phyloP scores from a whole-genome alignment of 306 rosid species.

The Dicorynia guianensis region DNA sequence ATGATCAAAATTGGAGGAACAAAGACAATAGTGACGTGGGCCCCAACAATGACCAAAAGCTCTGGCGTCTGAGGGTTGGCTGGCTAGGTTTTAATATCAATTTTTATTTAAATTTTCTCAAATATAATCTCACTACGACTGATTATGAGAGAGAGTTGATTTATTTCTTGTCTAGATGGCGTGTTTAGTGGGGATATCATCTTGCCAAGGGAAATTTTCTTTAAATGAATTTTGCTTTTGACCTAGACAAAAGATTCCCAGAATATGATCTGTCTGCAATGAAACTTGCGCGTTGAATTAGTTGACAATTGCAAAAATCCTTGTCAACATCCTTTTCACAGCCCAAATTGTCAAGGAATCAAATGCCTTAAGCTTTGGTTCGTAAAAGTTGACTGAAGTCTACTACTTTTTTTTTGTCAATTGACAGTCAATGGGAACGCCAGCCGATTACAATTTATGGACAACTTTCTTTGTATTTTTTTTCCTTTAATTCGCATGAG shows the following conservation, averaged over 20 bases:
- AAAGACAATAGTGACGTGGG: slow-evolving; percentile 41
- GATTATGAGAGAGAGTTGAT: slow-evolving; percentile 25
- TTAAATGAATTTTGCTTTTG: slow-evolving; percentile 36
- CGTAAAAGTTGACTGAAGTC: slow-evolving; percentile 21
- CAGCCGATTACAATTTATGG: too few species aligned
- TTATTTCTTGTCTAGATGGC: slow-evolving; percentile 44
- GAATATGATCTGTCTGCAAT: not conserved
- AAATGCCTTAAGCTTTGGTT: not conserved
- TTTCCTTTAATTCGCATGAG: too few species aligned
- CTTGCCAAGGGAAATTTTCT: slow-evolving; percentile 28
- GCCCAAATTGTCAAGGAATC: not conserved
- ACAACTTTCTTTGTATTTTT: too few species aligned
- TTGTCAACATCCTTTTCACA: not conserved
- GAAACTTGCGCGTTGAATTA: not conserved
- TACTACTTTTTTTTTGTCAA: not conserved
- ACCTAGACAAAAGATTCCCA: slow-evolving; percentile 37
- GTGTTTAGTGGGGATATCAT: slow-evolving; percentile 64
- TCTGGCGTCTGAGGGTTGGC: slow-evolving; percentile 33
- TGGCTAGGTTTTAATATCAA: slow-evolving; percentile 35
- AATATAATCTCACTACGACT: slow-evolving; percentile 29
- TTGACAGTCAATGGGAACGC: not conserved
- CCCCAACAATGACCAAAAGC: slow-evolving; percentile 45
- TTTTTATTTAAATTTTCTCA: slow-evolving; percentile 11
- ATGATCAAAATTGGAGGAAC: slow-evolving; percentile 17
- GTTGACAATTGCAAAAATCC: too few species aligned